phyloP scores from a whole-genome alignment of 306 rosid genomes.

The Ammopiptanthus mongolicus region DNA sequence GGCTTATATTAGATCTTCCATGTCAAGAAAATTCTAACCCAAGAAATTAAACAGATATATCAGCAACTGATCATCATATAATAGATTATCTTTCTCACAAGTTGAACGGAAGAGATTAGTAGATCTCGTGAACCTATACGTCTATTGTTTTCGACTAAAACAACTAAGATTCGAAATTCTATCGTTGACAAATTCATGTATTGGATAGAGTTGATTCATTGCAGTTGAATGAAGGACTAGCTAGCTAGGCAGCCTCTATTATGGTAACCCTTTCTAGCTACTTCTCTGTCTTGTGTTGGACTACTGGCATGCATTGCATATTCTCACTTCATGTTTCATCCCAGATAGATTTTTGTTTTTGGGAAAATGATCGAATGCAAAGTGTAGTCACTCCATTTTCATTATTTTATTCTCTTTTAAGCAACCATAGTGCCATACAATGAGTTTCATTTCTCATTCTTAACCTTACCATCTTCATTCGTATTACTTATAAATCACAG shows the following conservation, averaged over 20 bases:
- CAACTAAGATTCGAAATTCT: background rate
- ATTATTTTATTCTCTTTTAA: background rate
- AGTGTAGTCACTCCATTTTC: background rate
- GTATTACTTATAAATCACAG: background rate
- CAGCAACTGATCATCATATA: background rate
- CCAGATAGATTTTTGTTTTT: background rate
- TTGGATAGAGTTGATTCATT: background rate
- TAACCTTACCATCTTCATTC: background rate
- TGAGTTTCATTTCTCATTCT: background rate
- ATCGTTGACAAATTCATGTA: background rate
- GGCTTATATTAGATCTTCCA: background rate
- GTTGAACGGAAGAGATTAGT: background rate
- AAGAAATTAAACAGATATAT: background rate
- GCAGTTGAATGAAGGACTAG: background rate
- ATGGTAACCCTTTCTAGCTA: background rate
- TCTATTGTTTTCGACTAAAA: background rate
- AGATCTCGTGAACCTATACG: conserved; percentile 6
- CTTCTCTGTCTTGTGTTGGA: background rate
- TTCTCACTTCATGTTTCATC: background rate
- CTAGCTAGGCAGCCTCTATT: background rate
- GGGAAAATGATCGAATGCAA: background rate
- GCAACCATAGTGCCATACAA: background rate
- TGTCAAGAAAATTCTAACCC: conserved; percentile 10
- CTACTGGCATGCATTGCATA: background rate
- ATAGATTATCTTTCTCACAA: background rate